Percentiles rank a stretch among this genome's conserved stretches.
These are phyloP conservation scores for Aspergillus aculeatinus DNA, from an alignment of 2,329 filamentous ascomycete species.

Conservation along the genomic window DNA sequence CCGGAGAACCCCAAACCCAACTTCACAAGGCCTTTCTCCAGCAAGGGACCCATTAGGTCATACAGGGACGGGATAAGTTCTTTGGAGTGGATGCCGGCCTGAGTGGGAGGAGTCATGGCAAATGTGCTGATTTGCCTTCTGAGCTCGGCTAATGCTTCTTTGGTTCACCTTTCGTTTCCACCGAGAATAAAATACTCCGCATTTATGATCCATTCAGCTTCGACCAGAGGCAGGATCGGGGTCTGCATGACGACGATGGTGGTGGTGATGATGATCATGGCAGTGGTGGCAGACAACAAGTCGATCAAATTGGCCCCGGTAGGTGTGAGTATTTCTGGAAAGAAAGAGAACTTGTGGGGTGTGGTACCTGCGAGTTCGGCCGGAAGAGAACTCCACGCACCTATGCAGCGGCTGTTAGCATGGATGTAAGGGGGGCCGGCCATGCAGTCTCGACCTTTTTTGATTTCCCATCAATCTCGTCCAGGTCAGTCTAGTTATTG, in stretches of 20 bases:
- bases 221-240: not conserved
- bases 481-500: not conserved
- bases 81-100: constrained; percentile 13
- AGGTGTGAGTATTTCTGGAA: not conserved
- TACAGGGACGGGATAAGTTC: constrained; percentile 13
- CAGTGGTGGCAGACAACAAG: not conserved
- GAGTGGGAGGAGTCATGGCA: not conserved
- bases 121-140: constrained; percentile 1
- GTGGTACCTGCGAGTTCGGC: not conserved
- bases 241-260: not conserved
- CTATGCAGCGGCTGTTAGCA: not conserved
- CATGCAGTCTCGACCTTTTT: not conserved
- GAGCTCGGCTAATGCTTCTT: constrained; percentile 6
- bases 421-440: not conserved
- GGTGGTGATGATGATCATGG: not conserved
- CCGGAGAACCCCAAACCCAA: not conserved
- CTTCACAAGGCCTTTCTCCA: not conserved
- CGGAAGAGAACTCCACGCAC: not conserved
- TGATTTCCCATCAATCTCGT: not conserved
- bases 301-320: not conserved
- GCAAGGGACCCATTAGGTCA: constrained; percentile 2
- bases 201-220: not conserved
- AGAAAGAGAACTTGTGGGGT: not conserved
- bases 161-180: not conserved
- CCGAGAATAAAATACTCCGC: not conserved